These are phyloP conservation scores for Myotisia sp. DNA, from an alignment of 2,329 filamentous ascomycete genomes.

Conservation along the genomic window DNA sequence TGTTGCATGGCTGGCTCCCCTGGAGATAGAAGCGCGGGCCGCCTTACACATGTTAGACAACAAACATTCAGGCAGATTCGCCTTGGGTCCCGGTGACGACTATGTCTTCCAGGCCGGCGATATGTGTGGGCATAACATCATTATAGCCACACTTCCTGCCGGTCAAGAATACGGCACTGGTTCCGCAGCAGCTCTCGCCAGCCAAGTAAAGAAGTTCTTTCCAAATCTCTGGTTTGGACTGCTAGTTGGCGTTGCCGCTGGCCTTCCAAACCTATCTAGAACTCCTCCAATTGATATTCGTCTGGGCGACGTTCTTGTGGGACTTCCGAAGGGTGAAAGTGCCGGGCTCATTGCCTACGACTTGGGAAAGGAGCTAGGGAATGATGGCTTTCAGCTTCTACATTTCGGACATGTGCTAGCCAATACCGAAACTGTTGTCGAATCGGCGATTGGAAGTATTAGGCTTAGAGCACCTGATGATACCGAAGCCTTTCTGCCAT, in stretches of 20 bases:
- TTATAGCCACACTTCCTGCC: slow-evolving; percentile 20
- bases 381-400: slow-evolving; percentile 11
- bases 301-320: slow-evolving; percentile 15
- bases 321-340: background rate
- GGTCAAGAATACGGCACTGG: slow-evolving; percentile 24
- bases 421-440: background rate
- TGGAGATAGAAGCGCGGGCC: slow-evolving; percentile 4
- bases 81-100: slow-evolving; percentile 4
- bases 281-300: slow-evolving; percentile 11
- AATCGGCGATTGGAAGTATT: background rate
- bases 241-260: slow-evolving; percentile 16
- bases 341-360: slow-evolving; percentile 14
- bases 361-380: slow-evolving; percentile 6
- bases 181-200: slow-evolving; percentile 22
- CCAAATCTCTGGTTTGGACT: slow-evolving; percentile 22
- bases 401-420: background rate
- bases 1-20: slow-evolving; percentile 9
- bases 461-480: no score
- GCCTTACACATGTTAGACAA: slow-evolving; percentile 7
- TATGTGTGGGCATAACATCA: slow-evolving; percentile 12
- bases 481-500: background rate
- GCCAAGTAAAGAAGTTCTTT: slow-evolving; percentile 24
- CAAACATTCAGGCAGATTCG: background rate
- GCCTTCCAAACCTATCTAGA: slow-evolving; percentile 8
- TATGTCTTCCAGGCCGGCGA: slow-evolving; percentile 14